Percentiles rank a stretch among this genome's conserved stretches.
Conservation (phyloP, 2,329 filamentous ascomycete genomes). For the Hypoxylon sp. region DNA sequence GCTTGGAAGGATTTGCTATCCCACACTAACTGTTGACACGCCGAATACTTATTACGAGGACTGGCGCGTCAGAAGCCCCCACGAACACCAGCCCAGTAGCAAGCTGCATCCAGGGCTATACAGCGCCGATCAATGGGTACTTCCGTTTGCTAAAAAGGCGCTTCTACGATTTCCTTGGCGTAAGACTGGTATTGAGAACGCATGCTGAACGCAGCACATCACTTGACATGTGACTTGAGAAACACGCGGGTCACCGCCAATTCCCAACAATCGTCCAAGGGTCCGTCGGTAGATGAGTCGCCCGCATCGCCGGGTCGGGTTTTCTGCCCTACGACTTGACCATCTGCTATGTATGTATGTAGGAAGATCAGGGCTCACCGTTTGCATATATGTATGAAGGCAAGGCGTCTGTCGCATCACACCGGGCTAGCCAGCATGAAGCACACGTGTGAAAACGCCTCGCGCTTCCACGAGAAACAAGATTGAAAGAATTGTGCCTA, state of each 20-base stretch:
- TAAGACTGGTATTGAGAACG: constrained; percentile 5
- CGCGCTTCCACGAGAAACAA: constrained; percentile 9
- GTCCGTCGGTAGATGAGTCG: constrained; percentile 16
- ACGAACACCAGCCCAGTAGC: background rate
- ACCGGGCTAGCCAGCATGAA: constrained; percentile 23
- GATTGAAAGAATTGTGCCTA: no score
- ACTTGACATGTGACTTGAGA: constrained; percentile 33
- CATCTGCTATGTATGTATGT: no score
- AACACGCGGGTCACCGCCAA: constrained; percentile 38
- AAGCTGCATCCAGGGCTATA: background rate
- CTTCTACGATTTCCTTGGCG: constrained; percentile 10
- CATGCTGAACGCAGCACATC: constrained; percentile 20
- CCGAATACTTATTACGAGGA: no score
- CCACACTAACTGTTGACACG: no score
- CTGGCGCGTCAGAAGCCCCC: background rate
- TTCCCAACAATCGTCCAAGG: constrained; percentile 20
- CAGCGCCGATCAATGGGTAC: constrained; percentile 3
- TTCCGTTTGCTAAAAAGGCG: no score
- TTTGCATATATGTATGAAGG: no score
- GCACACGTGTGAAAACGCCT: constrained; percentile 29
- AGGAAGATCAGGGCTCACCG: no score
- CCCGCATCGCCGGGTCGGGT: constrained; percentile 10
- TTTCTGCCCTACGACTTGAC: no score
- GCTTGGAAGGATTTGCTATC: constrained; percentile 1
- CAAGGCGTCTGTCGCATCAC: no score